Conservation (phyloP, 805 yeast species). For the Wickerhamomyces hampshirensis region DNA sequence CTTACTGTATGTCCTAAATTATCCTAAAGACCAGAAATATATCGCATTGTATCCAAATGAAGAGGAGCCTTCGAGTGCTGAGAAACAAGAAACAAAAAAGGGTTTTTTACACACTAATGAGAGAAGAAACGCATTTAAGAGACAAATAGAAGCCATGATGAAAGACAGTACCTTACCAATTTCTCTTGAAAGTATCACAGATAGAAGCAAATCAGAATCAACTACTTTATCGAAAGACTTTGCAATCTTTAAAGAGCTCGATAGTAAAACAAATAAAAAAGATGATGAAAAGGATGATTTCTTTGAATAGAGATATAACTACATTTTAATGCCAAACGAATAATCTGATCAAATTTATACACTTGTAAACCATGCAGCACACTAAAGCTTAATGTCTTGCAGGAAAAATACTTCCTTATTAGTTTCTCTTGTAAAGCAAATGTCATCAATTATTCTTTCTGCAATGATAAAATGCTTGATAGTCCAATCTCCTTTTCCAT, state of each 20-base stretch:
- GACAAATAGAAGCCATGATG: slow-evolving; percentile 46
- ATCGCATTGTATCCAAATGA: slow-evolving; percentile 66
- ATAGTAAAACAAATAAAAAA: slow-evolving; percentile 21
- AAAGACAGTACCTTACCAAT: slow-evolving; percentile 52
- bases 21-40: slow-evolving; percentile 77
- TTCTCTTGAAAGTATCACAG: slow-evolving; percentile 42
- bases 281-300: slow-evolving; percentile 25
- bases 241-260: slow-evolving; percentile 10
- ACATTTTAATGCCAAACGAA: no score
- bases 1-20: slow-evolving; percentile 67
- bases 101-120: slow-evolving; percentile 40
- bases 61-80: slow-evolving; percentile 22
- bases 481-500: slow-evolving; percentile 41
- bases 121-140: slow-evolving; percentile 44
- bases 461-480: slow-evolving; percentile 39
- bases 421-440: slow-evolving; percentile 38
- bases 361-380: no score
- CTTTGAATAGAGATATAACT: slow-evolving; percentile 19
- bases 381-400: slow-evolving; percentile 15
- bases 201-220: slow-evolving; percentile 27
- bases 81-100: slow-evolving; percentile 26
- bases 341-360: no score
- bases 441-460: slow-evolving; percentile 45
- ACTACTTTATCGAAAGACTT: slow-evolving; percentile 14
- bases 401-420: slow-evolving; percentile 33